Base-by-base conservation (phyloP, 257 asterid species). In the Ocimum tenuiflorum region DNA sequence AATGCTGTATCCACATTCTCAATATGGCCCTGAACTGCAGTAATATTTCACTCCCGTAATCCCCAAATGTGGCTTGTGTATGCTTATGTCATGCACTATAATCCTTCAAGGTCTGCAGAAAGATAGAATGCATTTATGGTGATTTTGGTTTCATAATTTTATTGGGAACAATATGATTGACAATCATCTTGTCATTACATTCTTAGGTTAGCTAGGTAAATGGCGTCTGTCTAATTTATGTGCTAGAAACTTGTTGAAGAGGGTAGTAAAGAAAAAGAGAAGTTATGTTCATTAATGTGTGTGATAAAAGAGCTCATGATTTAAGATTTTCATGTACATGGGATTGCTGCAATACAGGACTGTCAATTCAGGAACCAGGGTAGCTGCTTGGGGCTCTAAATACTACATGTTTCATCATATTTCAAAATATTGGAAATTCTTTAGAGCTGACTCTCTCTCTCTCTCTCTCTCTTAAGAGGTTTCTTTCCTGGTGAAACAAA, bases 321-420 rank as follows among this genome's bases (percentile, higher is more conserved):
- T n/a, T 41, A 31, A n/a, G 17, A 19, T 66, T 56, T 43, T 20
- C 46, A 36, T 64, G 27, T 22, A 47, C 63, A 23, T 41, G 49
- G 50, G 50, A 2, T 38, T 15, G 38, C 61, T 22, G 14, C n/a
- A 29, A 1, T 20, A 36, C 7, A 75, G 75, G 73, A 55, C 73
- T 64, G 75, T 43, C 22, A 61, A 72, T 74, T 46, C 70, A 3
- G 89, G 68, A 55, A 70, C 60, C 79, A 65, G 58, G 96, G 96
- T 92, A 80, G 20, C 59, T 81, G 55, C 70, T 60, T 14, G 20
- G 47, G 31, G 55, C 66, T 68, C 55, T 69, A 63, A 52, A 71
- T 39, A 17, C 24, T 55, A 27, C n/a, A n/a, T n/a, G n/a, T n/a
- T n/a, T n/a, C n/a, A n/a, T n/a, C n/a, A n/a, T n/a, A 53, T 22